Evolutionary conservation across 441 rosid species (phyloP), one percentile per base, ranked within the genome.

Genomic region (Aleurites moluccanus): DNA sequence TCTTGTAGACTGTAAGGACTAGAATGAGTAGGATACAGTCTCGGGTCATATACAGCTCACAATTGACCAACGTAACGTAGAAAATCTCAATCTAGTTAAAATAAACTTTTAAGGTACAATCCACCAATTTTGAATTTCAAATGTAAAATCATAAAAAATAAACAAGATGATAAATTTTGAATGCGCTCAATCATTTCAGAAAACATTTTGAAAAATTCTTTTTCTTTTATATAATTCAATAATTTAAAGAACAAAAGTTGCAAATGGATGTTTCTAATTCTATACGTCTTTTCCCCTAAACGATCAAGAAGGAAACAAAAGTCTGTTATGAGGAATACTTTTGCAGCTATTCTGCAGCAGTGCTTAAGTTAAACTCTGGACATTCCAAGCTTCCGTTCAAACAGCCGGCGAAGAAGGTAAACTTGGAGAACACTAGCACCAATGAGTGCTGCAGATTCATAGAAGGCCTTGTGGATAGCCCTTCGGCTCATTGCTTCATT

Each of bases 301-400:
- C 21, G 68, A 64, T 6, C 40, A 67, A 38, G 68, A 38, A 25
- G 21, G 47, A 27, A 16, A 73, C 3, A n/a, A n/a, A 67, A 73
- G 75, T 70, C 71, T 27, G 64, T 44, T 47, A 74, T 64, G 68
- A 57, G 53, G 57, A 35, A 23, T n/a, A 74, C 59, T 78, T 49
- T 59, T 47, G 35, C 68, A 64, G 63, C 61, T 40, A 40, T 55
- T 15, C 44, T 25, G 38, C 13, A 64, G 27, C 16, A 2, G 55
- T n/a, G 60, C 62, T 18, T 49, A 40, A 70, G 47, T 83, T 87
- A 89, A 76, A 91, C 96, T 64, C 92, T 81, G 61, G 93, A 80
- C 68, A 80, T 81, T 62, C 93, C 90, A n/a, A 83, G 88, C 88
- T 91, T 91, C 59, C 90, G 81, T 35, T 91, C 92, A 64, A 87